Percentiles rank a stretch among this genome's conserved stretches.
phyloP scores from a whole-genome alignment of 2,329 filamentous ascomycete genomes.

The Fusarium drepaniforme region DNA sequence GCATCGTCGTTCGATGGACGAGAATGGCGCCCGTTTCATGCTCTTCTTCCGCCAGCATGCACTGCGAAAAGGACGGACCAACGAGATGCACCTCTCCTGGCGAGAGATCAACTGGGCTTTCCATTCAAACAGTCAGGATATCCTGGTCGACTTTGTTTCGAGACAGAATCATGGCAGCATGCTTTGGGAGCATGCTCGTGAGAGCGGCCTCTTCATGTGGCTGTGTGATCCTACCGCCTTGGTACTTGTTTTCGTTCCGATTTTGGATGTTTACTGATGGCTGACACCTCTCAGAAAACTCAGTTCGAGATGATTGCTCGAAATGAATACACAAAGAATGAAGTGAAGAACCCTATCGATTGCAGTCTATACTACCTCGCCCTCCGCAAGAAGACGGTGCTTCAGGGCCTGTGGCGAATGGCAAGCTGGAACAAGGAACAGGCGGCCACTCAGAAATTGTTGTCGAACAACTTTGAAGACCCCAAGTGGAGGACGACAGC shows the following conservation, averaged over 20 bases:
- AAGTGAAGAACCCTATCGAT: slow-evolving; percentile 89
- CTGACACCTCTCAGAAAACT: slow-evolving; percentile 49
- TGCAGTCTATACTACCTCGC: slow-evolving; percentile 94
- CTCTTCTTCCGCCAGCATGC: slow-evolving; percentile 88
- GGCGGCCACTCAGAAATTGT: slow-evolving; percentile 78
- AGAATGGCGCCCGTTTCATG: slow-evolving; percentile 89
- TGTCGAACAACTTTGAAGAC: slow-evolving; percentile 92
- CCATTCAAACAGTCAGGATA: slow-evolving; percentile 88
- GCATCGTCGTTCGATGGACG: slow-evolving; percentile 89
- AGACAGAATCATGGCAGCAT: slow-evolving; percentile 83
- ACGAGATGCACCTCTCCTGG: slow-evolving; percentile 77
- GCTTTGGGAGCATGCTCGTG: slow-evolving; percentile 86
- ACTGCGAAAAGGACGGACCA: slow-evolving; percentile 74
- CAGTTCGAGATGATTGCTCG: slow-evolving; percentile 93
- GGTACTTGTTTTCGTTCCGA: slow-evolving; percentile 61
- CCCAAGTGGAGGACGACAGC: slow-evolving; percentile 89
- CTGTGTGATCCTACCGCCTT: slow-evolving; percentile 81
- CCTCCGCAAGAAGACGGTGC: slow-evolving; percentile 87
- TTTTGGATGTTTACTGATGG: not conserved
- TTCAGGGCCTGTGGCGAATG: slow-evolving; percentile 95
- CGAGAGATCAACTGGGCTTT: slow-evolving; percentile 89
- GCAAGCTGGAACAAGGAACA: slow-evolving; percentile 92
- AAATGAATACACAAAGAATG: slow-evolving; percentile 91
- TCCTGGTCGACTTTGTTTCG: slow-evolving; percentile 85
- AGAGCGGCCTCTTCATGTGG: slow-evolving; percentile 97